Base-by-base conservation (phyloP, 805 yeast genomes). In the Brettanomyces nanus region DNA sequence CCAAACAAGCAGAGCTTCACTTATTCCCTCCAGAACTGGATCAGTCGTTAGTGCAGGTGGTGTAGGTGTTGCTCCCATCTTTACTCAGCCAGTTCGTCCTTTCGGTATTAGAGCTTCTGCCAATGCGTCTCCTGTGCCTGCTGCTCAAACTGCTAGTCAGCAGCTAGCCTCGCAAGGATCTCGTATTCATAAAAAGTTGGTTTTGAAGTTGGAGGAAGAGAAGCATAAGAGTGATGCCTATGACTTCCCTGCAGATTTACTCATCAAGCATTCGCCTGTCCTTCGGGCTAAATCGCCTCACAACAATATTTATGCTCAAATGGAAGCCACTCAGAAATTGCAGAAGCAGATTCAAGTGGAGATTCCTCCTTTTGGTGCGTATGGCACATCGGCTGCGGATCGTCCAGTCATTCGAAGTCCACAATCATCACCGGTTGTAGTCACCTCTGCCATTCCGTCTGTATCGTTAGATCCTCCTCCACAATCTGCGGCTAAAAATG, bases 191-290 rank as follows among this genome's bases (percentile, higher is more conserved):
- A 38, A 41, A 19, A 39, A 44, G 9, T 30, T 53, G 5, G 40
- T 45, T 6, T 34, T 48, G 39, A 62, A 64, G 33, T 51, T 75
- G 14, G 65, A 63, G 37, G 59, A 57, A n/a, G 63, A 63, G 28
- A 77, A 78, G 54, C 70, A 71, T 48, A 78, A 75, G 52, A 71
- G 79, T n/a, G 85, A 80, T 59, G 86, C 87, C 0, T 82, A 80
- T 48, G 92, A 82, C 51, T 80, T 82, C 49, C 90, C 90, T 1
- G 60, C 65, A 17, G 75, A 67, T 32, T 53, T 82, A 31, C 58
- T 80, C 10, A 59, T 69, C 2, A 64, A 61, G 18, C 64, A 50
- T 21, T 43, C 46, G 30, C 62, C 40, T 44, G 65, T 54, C 61
- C 72, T 50, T 49, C 69, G 45, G 45, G 69, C 54, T 32, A 73